Evolutionary conservation across 495 filamentous ascomycete species (phyloP).

Genomic region (Talaromyces stipitatus): DNA sequence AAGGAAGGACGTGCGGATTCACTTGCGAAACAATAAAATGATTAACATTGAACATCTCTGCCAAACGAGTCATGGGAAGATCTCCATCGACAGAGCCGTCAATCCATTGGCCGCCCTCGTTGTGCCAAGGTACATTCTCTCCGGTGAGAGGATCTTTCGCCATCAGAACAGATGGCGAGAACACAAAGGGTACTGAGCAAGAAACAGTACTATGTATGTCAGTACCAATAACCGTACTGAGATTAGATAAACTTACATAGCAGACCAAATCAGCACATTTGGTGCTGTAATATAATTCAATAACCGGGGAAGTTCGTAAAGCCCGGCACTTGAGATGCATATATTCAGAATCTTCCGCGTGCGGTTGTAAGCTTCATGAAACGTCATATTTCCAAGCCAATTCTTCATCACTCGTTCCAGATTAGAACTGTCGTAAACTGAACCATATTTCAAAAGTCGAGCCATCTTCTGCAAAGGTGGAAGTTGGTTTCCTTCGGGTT

Average conservation of each 20-base stretch:
- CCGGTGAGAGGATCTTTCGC: conserved; percentile 83
- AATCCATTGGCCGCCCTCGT: conserved; percentile 74
- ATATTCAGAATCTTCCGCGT: conserved; percentile 89
- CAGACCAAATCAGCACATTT: conserved; percentile 94
- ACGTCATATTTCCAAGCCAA: conserved; percentile 81
- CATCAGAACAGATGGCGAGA: conserved; percentile 64
- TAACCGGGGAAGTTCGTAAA: conserved; percentile 79
- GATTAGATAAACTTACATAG: conserved; percentile 52
- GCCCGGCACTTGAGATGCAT: conserved; percentile 75
- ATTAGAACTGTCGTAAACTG: conserved; percentile 75
- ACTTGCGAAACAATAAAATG: conserved; percentile 97
- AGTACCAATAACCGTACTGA: conserved; percentile 7
- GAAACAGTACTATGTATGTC: conserved; percentile 59
- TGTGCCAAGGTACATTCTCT: conserved; percentile 73
- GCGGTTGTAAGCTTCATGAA: conserved; percentile 91
- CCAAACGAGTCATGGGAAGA: conserved; percentile 81
- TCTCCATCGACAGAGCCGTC: conserved; percentile 94
- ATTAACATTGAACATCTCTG: conserved; percentile 97
- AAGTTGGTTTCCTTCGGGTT: conserved; percentile 61
- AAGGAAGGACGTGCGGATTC: conserved; percentile 90
- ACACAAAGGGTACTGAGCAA: conserved; percentile 87
- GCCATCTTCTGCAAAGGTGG: conserved; percentile 60
- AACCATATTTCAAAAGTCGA: conserved; percentile 71
- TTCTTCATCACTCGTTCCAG: conserved; percentile 71
- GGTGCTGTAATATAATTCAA: conserved; percentile 91